Percentiles rank a stretch among this genome's conserved stretches.
Conservation (phyloP, 2,329 filamentous ascomycete species). For the Alternaria alternata region DNA sequence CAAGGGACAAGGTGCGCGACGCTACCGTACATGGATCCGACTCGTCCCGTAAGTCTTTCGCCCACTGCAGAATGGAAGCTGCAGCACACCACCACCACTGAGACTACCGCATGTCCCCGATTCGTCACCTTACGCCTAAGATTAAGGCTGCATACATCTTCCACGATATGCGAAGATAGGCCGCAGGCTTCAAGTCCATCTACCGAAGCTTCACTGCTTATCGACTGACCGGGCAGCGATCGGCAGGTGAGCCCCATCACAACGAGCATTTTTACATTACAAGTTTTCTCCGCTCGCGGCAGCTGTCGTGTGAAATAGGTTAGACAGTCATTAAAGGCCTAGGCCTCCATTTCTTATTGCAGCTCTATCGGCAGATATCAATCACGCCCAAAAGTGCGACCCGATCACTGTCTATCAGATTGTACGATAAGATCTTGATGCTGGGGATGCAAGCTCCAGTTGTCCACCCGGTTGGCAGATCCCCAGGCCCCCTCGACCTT, state of each 20-base stretch:
- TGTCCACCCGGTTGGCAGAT: conserved; percentile 39
- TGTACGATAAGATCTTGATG: conserved; percentile 12
- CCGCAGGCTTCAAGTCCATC: not conserved
- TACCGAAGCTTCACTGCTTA: conserved; percentile 11
- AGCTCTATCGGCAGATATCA: conserved; percentile 5
- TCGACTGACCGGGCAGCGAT: conserved; percentile 32
- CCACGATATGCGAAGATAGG: not conserved
- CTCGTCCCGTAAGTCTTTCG: conserved; percentile 39
- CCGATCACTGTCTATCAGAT: conserved; percentile 6
- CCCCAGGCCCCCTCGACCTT: conserved; percentile 50
- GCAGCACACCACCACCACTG: conserved; percentile 24
- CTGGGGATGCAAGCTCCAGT: conserved; percentile 17
- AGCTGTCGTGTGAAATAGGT: conserved; percentile 19
- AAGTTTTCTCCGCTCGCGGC: conserved; percentile 18
- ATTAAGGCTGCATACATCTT: conserved; percentile 5
- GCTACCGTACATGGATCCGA: conserved; percentile 43
- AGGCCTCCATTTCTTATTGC: conserved; percentile 12
- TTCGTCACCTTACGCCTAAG: conserved; percentile 20
- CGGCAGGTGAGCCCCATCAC: conserved; percentile 31
- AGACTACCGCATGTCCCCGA: conserved; percentile 22
- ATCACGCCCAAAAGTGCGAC: not conserved
- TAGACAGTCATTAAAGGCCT: conserved; percentile 18
- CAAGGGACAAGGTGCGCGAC: conserved; percentile 39
- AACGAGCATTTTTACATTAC: conserved; percentile 33
- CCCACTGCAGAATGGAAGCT: conserved; percentile 20